phyloP scores from a whole-genome alignment of 2,329 filamentous ascomycete genomes.

The Orbilia ellipsospora region DNA sequence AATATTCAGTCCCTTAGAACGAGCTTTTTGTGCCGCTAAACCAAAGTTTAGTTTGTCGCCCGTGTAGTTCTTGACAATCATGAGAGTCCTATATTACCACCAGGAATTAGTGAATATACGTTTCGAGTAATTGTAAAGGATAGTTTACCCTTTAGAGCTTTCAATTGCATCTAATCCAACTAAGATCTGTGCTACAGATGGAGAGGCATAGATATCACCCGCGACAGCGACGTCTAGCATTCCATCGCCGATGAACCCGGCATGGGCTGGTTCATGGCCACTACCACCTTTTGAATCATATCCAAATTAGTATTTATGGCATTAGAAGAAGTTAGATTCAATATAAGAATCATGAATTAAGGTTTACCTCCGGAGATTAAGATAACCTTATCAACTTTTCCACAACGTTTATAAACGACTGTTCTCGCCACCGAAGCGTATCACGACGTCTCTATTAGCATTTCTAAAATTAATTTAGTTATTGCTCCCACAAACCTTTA shows the following conservation, averaged over 20 bases:
- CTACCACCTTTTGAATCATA: conserved; percentile 71
- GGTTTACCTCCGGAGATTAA: conserved; percentile 50
- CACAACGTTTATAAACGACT: conserved; percentile 41
- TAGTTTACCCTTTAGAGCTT: conserved; percentile 21
- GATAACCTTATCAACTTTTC: conserved; percentile 30
- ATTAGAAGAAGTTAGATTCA: neutral
- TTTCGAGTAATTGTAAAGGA: neutral
- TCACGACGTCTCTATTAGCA: neutral
- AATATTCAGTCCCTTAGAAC: conserved; percentile 76
- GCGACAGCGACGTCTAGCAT: conserved; percentile 85
- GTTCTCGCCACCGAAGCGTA: neutral
- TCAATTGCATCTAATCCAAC: conserved; percentile 45
- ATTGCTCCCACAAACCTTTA: conserved; percentile 22
- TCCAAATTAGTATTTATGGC: neutral
- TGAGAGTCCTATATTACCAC: conserved; percentile 75
- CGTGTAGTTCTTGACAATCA: conserved; percentile 95
- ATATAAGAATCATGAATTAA: neutral
- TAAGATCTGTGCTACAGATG: conserved; percentile 81
- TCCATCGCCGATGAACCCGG: conserved; percentile 83
- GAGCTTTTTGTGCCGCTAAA: conserved; percentile 92
- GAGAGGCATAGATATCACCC: conserved; percentile 87
- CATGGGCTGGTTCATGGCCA: conserved; percentile 78
- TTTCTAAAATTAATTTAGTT: too few species aligned
- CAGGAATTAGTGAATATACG: neutral
- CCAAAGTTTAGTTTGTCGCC: conserved; percentile 92